These are phyloP conservation scores for Alternaria ventricosa DNA, from an alignment of 2,329 filamentous ascomycete species.

Conservation along the genomic window DNA sequence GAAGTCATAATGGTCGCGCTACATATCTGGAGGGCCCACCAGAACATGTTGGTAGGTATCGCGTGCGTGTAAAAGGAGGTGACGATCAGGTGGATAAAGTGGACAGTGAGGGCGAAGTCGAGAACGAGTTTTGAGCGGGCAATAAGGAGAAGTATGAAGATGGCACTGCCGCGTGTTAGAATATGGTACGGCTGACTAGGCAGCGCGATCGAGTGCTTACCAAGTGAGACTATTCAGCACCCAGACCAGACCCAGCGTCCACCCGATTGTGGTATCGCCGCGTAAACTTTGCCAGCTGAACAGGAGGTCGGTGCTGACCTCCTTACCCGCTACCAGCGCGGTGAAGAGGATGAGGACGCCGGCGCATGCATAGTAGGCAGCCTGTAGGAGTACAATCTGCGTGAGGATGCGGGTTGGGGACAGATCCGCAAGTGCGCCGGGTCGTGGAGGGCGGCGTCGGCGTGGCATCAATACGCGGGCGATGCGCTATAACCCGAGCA, in stretches of 20 bases:
- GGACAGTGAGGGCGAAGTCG: conserved; percentile 90
- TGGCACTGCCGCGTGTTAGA: conserved; percentile 64
- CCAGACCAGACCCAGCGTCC: conserved; percentile 73
- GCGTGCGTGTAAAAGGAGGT: conserved; percentile 79
- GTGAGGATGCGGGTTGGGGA: conserved; percentile 70
- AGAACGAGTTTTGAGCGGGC: conserved; percentile 91
- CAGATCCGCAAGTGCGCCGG: conserved; percentile 70
- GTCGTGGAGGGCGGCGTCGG: conserved; percentile 67
- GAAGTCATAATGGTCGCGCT: conserved; percentile 69
- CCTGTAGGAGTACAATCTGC: conserved; percentile 70
- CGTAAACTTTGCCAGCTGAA: conserved; percentile 69
- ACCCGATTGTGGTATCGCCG: conserved; percentile 72
- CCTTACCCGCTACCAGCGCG: conserved; percentile 68
- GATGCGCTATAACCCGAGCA: conserved; percentile 26
- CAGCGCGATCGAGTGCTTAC: conserved; percentile 52
- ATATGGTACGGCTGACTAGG: not conserved
- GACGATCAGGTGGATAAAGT: conserved; percentile 79
- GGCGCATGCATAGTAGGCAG: conserved; percentile 68
- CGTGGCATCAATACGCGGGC: conserved; percentile 55
- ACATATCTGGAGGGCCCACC: conserved; percentile 77
- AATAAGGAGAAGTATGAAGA: conserved; percentile 83
- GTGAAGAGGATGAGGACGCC: conserved; percentile 71
- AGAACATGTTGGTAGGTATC: conserved; percentile 79
- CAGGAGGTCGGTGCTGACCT: conserved; percentile 64
- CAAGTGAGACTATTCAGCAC: conserved; percentile 68